Evolutionary conservation across 202 grass and related monocot genomes (phyloP), one percentile per base, ranked within the genome.

Genomic region (Carex sylvatica): DNA sequence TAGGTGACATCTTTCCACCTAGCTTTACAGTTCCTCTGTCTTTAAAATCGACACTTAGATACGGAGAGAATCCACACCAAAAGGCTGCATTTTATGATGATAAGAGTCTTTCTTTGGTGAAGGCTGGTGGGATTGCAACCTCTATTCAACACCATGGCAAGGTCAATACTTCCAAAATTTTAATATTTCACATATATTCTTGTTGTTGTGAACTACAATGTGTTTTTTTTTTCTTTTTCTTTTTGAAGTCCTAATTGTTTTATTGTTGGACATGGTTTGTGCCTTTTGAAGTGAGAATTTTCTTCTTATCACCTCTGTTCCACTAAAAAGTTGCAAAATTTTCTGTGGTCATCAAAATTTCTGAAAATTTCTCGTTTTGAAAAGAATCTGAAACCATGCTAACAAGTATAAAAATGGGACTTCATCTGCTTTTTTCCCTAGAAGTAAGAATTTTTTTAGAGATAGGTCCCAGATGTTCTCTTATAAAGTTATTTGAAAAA

Each of bases 41-140:
- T n/a, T 75, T 95, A 70, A 95, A 89, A n/a, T 91, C 85, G 63
- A 71, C 65, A 68, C 92, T 98, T 84, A 78, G 95, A 16, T 98
- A 98, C 49, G 92, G 95, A 4, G 95, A 98, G 88, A 98, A 98
- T 93, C 95, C 95, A 78, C 95, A 98, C 82, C 92, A 95, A 79
- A 93, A 95, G 46, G 90, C 95, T 54, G 95, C 89, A 18, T 93
- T 98, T 79, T 98, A 98, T 82, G 84, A 33, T 80, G 92, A 98
- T 87, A 93, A 79, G 80, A 95, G 90, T 82, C 83, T 95, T 85
- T 93, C 92, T 62, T 59, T 93, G 72, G 80, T 91, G 0, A 80
- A 85, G 87, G 85, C 91, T 87, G 95, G 95, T 70, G 95, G 95
- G 18, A 91, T 98, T 87, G 95, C 89, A 65, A 91, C 89, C 67